Conservation (phyloP, 2,329 filamentous ascomycete species). For the Neurospora sp. region DNA sequence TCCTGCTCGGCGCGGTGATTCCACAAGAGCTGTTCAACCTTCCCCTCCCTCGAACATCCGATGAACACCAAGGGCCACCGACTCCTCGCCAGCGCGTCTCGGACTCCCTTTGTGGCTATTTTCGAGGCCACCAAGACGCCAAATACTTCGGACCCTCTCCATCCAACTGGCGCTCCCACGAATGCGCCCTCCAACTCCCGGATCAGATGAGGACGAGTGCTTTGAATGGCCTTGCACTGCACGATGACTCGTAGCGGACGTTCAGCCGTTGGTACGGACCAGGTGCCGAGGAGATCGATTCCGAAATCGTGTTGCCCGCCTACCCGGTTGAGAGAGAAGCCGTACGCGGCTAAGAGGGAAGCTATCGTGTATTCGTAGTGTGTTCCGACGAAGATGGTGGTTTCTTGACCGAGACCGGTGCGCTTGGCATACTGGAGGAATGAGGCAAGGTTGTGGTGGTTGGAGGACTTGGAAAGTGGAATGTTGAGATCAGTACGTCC, state of each 20-base stretch:
- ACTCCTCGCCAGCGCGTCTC: constrained; percentile 60
- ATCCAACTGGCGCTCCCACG: constrained; percentile 61
- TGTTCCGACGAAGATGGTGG: constrained; percentile 60
- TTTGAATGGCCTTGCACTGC: constrained; percentile 61
- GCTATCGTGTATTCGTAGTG: constrained; percentile 66
- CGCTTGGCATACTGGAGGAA: constrained; percentile 57
- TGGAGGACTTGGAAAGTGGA: neutral
- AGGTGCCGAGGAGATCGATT: constrained; percentile 65
- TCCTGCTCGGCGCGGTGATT: constrained; percentile 53
- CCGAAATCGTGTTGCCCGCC: constrained; percentile 60
- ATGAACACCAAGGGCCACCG: constrained; percentile 63
- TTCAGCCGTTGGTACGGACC: constrained; percentile 43
- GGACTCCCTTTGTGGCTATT: constrained; percentile 67
- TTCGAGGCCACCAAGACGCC: constrained; percentile 61
- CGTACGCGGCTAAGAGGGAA: constrained; percentile 44
- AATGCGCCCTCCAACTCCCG: constrained; percentile 78
- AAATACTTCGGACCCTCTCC: constrained; percentile 55
- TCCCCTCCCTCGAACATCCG: constrained; percentile 48
- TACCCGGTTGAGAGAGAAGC: constrained; percentile 55
- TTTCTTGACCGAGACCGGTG: constrained; percentile 41
- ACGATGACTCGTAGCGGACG: constrained; percentile 37
- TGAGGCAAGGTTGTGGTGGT: constrained; percentile 54
- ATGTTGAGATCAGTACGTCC: neutral
- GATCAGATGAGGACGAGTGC: constrained; percentile 48
- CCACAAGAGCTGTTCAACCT: constrained; percentile 61